Percentiles rank a stretch among this genome's conserved stretches.
phyloP scores from a whole-genome alignment of 148 eudicot species.

The Salicornia ramosissima region DNA sequence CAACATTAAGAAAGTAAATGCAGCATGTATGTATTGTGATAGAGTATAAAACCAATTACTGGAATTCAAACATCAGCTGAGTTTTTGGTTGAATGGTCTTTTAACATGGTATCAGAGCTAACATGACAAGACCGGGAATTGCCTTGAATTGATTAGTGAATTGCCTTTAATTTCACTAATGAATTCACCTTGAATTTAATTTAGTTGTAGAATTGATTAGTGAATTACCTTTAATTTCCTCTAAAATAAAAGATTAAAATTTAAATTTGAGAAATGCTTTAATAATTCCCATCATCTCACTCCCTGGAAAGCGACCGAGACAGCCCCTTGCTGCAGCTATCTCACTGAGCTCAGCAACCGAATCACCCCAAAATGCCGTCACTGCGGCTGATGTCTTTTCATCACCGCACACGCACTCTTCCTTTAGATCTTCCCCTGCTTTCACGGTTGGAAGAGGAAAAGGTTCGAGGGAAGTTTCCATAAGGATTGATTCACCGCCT shows the following conservation, averaged over 20 bases:
- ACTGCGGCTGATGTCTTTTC: constrained; percentile 18
- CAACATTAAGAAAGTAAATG: background rate
- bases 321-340: constrained; percentile 83
- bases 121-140: no score
- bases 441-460: constrained; percentile 73
- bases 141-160: background rate
- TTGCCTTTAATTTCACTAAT: constrained; percentile 5
- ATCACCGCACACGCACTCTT: constrained; percentile 25
- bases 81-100: no score
- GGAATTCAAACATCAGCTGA: no score
- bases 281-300: constrained; percentile 97
- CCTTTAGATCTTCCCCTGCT: constrained; percentile 49
- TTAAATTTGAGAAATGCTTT: constrained; percentile 53
- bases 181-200: no score
- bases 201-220: background rate
- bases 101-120: no score
- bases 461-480: constrained; percentile 60
- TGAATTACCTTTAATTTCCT: constrained; percentile 4
- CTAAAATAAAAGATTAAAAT: constrained; percentile 22
- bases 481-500: constrained; percentile 60
- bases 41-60: no score
- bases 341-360: constrained; percentile 62
- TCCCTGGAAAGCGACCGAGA: constrained; percentile 90
- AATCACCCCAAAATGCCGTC: constrained; percentile 52
- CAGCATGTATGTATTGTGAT: constrained; percentile 1